A percentile compares a stretch with the other conserved stretches of the same genome.
Conservation (phyloP, 208 protist species). For the Trypanosoma melophagium region DNA sequence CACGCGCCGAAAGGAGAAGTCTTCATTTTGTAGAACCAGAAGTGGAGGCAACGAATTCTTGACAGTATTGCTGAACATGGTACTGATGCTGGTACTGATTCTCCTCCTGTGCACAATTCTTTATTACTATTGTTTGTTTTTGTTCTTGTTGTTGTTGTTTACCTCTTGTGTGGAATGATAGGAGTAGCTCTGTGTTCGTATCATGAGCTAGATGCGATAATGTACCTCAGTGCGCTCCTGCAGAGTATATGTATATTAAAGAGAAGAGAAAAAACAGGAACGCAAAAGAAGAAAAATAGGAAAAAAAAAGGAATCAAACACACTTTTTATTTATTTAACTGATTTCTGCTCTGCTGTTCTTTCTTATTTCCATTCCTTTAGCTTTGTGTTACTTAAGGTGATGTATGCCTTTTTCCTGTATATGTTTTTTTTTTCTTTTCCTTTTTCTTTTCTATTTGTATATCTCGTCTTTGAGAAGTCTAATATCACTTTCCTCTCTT, state of each 20-base stretch:
- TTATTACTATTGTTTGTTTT: too few relatives aligned
- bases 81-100: neutral
- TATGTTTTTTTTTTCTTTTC: too few relatives aligned
- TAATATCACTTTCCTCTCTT: neutral
- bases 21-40: constrained; percentile 2
- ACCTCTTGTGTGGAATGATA: too few relatives aligned
- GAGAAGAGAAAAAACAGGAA: neutral
- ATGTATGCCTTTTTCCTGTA: constrained; percentile 6
- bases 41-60: constrained; percentile 19
- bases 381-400: neutral
- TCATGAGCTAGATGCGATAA: too few relatives aligned
- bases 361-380: neutral
- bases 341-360: neutral
- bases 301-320: neutral
- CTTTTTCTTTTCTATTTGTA: neutral
- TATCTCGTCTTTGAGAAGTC: neutral
- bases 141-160: too few relatives aligned
- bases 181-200: too few relatives aligned
- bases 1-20: constrained; percentile 5
- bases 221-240: too few relatives aligned
- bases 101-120: neutral
- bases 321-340: neutral
- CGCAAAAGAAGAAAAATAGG: neutral
- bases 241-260: too few relatives aligned
- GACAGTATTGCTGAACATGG: neutral